Evolutionary conservation across 202 grass and related monocot species (phyloP).

Genomic region (Digitaria exilis): DNA sequence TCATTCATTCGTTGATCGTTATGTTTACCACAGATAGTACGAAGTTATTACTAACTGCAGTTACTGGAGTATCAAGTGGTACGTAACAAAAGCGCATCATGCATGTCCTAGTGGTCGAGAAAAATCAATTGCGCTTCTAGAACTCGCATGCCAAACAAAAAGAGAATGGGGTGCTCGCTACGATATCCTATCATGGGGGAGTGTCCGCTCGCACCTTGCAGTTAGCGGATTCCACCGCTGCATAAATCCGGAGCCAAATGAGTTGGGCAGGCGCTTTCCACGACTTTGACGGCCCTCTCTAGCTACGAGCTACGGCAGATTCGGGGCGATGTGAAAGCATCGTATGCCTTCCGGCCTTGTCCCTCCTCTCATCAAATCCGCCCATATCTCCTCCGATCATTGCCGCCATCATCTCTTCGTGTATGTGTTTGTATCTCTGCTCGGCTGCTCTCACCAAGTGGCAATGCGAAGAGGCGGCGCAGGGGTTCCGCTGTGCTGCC

Average conservation of each 20-base stretch:
- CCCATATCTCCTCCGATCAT: constrained; percentile 40
- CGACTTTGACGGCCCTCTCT: constrained; percentile 30
- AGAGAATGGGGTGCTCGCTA: not conserved
- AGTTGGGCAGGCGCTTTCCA: constrained; percentile 31
- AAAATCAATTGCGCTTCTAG: constrained; percentile 12
- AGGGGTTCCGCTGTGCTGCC: not conserved
- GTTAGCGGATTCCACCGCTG: constrained; percentile 10
- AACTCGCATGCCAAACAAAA: not conserved
- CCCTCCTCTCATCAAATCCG: constrained; percentile 28
- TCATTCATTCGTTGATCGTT: not conserved
- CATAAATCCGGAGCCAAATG: constrained; percentile 26
- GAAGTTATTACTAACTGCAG: not conserved
- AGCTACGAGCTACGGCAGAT: constrained; percentile 16
- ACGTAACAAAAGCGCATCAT: not conserved
- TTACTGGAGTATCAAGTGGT: not conserved
- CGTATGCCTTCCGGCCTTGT: constrained; percentile 35
- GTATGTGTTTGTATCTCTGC: not conserved
- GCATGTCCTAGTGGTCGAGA: not conserved
- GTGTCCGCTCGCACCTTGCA: not conserved
- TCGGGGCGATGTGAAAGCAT: constrained; percentile 42
- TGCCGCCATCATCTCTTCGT: not conserved
- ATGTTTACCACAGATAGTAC: not conserved
- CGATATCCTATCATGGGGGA: not conserved
- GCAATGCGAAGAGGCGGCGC: not conserved
- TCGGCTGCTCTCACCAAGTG: not conserved